Base-by-base conservation (phyloP, 805 yeast genomes). In the Kodamaea sagamina region DNA sequence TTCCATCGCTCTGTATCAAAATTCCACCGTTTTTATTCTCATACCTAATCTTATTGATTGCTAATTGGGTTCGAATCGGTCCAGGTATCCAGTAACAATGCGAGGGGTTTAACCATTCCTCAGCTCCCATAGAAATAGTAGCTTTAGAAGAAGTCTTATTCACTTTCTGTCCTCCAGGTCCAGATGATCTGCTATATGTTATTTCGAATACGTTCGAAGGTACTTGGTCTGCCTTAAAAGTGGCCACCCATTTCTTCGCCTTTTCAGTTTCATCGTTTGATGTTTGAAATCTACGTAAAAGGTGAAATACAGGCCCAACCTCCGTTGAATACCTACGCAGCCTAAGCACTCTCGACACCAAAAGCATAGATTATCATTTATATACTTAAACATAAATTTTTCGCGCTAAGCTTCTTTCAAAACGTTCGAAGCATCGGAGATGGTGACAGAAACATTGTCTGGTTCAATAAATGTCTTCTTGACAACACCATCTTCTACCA, bases 101-200 rank as follows among this genome's bases (percentile, higher is more conserved):
- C 31, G 53, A 55, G 1, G 75, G 74, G 1, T 54, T 49, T 2
- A 71, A 60, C 75, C 87, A 74, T 26, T 68, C 58, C 4, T 61
- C 61, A 0, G 69, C 59, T 6, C 58, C 61, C 43, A 82, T 53
- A 4, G 77, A 65, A 13, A 87, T 57, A 0, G 87, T 81, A 6
- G 89, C 87, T 53, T 86, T 83, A 1, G 86, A 74, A 22, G 75
- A 74, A 7, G 82, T 72, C 52, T 87, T 87, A 60, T 87, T 87
- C 8, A 88, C 95, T 55, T 88, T 84, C 52, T 87, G 95, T 0
- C 96, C 96, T 1, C 96, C 95, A 0, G 95, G 88, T 0, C 95
- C 95, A 25, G 89, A 78, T 0, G 93, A 76, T 45, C 90, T 61
- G 41, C 79, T 68, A 54, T 63, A 83, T 3, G 70, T 49, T 1